Evolutionary conservation across 2,329 filamentous ascomycete species (phyloP).

Genomic region (Dactylellina haptotyla): DNA sequence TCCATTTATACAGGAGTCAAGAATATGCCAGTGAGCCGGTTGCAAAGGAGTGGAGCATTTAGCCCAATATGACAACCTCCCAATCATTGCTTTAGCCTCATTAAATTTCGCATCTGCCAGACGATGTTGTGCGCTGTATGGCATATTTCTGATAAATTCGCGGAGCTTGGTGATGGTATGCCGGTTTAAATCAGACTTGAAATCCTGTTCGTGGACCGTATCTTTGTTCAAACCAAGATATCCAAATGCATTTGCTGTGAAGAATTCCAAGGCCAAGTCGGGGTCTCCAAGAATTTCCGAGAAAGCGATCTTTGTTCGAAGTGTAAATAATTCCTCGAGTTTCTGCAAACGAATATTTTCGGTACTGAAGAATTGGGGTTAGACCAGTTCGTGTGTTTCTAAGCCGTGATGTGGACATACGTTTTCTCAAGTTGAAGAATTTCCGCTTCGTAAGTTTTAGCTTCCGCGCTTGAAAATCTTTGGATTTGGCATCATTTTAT

Average conservation of each 20-base stretch:
- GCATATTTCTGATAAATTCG: constrained; percentile 13
- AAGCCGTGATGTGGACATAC: too few species aligned
- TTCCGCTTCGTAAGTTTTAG: too few species aligned
- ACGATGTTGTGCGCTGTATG: constrained; percentile 13
- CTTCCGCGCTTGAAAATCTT: too few species aligned
- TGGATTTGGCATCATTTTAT: too few species aligned
- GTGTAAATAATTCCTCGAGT: too few species aligned
- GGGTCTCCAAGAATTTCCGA: background rate
- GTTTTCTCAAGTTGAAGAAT: too few species aligned
- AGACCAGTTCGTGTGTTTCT: too few species aligned
- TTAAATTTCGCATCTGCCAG: constrained; percentile 1
- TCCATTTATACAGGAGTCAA: background rate
- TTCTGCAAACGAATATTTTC: too few species aligned
- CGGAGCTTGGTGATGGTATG: constrained; percentile 4
- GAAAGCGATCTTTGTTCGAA: too few species aligned
- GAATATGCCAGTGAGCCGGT: background rate
- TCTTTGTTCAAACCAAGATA: background rate
- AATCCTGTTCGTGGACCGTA: background rate
- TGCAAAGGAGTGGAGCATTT: background rate
- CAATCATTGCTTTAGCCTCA: constrained; percentile 8
- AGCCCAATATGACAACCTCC: constrained; percentile 9
- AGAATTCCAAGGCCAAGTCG: background rate
- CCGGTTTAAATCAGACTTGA: background rate
- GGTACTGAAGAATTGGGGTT: too few species aligned
- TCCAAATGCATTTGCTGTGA: background rate